A percentile compares a stretch with the other conserved stretches of the same genome.
Evolutionary conservation across 1,284 basidiomycete genomes (phyloP).

Genomic region (Microbotryum saponariae): DNA sequence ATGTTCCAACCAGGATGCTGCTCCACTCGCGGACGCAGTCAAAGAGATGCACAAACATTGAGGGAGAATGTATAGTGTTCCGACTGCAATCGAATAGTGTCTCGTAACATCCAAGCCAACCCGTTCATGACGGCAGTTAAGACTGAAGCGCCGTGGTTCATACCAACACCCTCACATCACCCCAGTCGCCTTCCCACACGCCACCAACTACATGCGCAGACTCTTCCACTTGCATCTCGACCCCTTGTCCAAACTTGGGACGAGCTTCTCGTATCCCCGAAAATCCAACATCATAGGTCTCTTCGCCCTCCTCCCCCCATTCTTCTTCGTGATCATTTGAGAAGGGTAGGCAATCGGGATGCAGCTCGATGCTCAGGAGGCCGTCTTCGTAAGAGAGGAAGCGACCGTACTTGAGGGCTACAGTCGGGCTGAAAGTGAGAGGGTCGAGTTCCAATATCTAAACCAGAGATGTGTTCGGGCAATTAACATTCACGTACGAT

Average conservation of each 20-base stretch:
- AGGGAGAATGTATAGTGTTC: too few relatives aligned
- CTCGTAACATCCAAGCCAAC: too few relatives aligned
- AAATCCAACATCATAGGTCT: conserved; percentile 2
- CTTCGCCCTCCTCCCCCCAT: neutral
- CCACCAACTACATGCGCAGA: conserved; percentile 2
- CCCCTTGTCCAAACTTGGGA: conserved; percentile 26
- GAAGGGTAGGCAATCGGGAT: conserved; percentile 17
- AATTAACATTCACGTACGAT: too few relatives aligned
- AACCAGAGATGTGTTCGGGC: neutral
- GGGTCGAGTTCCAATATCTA: conserved; percentile 34
- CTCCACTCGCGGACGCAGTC: conserved; percentile 14
- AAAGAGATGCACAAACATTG: conserved; percentile 5
- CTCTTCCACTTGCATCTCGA: conserved; percentile 1
- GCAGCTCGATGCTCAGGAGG: conserved; percentile 24
- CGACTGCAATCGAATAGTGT: too few relatives aligned
- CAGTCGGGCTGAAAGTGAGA: conserved; percentile 18
- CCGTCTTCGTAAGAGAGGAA: conserved; percentile 7
- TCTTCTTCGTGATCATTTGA: neutral
- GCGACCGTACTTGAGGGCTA: conserved; percentile 31
- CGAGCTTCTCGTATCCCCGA: neutral
- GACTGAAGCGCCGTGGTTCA: too few relatives aligned
- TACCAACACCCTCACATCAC: conserved; percentile 14
- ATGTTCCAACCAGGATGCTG: conserved; percentile 12
- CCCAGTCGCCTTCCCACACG: conserved; percentile 30
- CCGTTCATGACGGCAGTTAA: too few relatives aligned